Base-by-base conservation (phyloP, 2,329 filamentous ascomycete species). In the Leptographium flavum region DNA sequence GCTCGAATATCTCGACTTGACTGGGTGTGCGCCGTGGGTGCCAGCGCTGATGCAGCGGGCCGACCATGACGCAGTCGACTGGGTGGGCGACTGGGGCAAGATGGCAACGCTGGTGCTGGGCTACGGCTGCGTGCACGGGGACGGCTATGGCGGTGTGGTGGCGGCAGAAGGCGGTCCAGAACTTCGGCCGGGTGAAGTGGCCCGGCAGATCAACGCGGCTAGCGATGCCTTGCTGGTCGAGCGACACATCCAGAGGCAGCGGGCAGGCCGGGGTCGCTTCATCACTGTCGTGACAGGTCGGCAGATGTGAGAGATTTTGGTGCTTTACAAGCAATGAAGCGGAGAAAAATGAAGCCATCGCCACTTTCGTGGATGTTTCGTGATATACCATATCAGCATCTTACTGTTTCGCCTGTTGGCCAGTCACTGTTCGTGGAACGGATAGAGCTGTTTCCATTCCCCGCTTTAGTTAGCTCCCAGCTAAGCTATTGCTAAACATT, bases 1-100 rank as follows among this genome's bases (percentile, higher is more conserved):
- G 17, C 64, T 81, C 2, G 74, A 79, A 55, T 76, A 73, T 42
- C 63, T 81, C 8, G 75, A 80, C 53, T 58, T 81, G 33, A 77
- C 73, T 0, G 77, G 76, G 1, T 81, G 77, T 50, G 60, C 58
- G 0, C 57, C 66, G 15, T 81, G 77, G 77, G 64, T 66, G 47
- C 60, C 61, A 40, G 72, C 71, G 10, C 58, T 78, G 43, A 64
- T 61, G 50, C 53, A 38, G 51, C 31, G 54, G 2, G 65, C 63
- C 0, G 66, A 66, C 27, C 63, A 67, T 32, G 68, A 73, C 45
- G 62, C 56, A 32, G 61, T 77, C 10, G 73, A 78, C 52, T 78
- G 74, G 74, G 61, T 59, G 30, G 50, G 51, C 42, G 48, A 52
- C 45, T 55, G 53, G 53, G 51, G 52, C 36, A 53, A 54, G 37